These are phyloP conservation scores for Apiospora koreana DNA, from an alignment of 2,329 filamentous ascomycete species.

Conservation along the genomic window DNA sequence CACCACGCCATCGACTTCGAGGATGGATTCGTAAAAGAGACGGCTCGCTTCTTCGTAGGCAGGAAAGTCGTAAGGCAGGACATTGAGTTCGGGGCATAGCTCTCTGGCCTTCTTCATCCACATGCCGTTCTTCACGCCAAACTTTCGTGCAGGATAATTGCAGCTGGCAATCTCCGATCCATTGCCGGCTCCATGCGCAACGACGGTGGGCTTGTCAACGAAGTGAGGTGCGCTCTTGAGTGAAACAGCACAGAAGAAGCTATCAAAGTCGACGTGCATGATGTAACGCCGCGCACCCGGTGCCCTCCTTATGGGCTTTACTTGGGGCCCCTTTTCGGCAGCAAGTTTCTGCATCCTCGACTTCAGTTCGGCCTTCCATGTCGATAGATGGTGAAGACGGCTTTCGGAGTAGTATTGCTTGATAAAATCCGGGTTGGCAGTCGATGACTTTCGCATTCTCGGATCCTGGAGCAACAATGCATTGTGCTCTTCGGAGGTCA, in stretches of 20 bases:
- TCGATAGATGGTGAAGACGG: slow-evolving; percentile 89
- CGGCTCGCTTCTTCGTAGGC: slow-evolving; percentile 91
- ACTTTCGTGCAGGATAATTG: slow-evolving; percentile 87
- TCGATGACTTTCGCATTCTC: slow-evolving; percentile 82
- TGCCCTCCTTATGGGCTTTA: slow-evolving; percentile 49
- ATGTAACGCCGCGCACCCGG: slow-evolving; percentile 76
- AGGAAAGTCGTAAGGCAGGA: slow-evolving; percentile 93
- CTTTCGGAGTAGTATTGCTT: slow-evolving; percentile 96
- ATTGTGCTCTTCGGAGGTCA: slow-evolving; percentile 94
- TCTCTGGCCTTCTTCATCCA: slow-evolving; percentile 95
- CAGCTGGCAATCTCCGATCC: slow-evolving; percentile 97
- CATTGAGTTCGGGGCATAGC: slow-evolving; percentile 80
- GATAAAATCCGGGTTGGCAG: slow-evolving; percentile 89
- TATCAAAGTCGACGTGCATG: slow-evolving; percentile 96
- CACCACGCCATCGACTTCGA: slow-evolving; percentile 77
- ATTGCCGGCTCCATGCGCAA: slow-evolving; percentile 82
- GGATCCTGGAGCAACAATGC: slow-evolving; percentile 81
- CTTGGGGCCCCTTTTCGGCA: slow-evolving; percentile 60
- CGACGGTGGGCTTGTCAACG: slow-evolving; percentile 77
- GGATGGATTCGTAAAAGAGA: slow-evolving; percentile 82
- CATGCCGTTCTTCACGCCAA: slow-evolving; percentile 96
- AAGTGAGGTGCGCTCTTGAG: slow-evolving; percentile 74
- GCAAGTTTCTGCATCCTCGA: slow-evolving; percentile 81
- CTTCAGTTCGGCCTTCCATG: slow-evolving; percentile 95
- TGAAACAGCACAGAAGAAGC: slow-evolving; percentile 96